Conservation (phyloP, 2,329 filamentous ascomycete species). For the Ampelomyces quisqualis region DNA sequence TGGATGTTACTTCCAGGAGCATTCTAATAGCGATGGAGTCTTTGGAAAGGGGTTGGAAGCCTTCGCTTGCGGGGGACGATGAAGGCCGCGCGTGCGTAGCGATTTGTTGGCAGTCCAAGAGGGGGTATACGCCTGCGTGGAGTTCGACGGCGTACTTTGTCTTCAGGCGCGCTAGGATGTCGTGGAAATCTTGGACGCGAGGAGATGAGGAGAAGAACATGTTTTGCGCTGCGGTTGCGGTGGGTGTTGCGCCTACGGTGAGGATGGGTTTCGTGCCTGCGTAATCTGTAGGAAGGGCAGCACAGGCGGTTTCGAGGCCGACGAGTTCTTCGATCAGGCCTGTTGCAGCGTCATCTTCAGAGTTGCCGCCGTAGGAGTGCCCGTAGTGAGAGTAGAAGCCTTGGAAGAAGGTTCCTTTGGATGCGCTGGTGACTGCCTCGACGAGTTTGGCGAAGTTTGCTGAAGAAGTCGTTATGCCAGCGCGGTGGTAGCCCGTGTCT, state of each 20-base stretch:
- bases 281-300: constrained; percentile 36
- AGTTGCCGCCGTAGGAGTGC: constrained; percentile 63
- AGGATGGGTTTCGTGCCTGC: constrained; percentile 53
- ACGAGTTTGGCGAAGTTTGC: constrained; percentile 52
- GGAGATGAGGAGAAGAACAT: constrained; percentile 46
- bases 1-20: constrained; percentile 68
- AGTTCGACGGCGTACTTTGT: constrained; percentile 58
- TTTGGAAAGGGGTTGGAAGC: constrained; percentile 47
- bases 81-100: constrained; percentile 64
- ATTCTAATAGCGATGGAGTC: constrained; percentile 66
- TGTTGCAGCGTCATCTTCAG: constrained; percentile 59
- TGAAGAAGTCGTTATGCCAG: constrained; percentile 61
- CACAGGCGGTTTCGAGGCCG: constrained; percentile 53
- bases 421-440: constrained; percentile 17
- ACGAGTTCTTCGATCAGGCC: constrained; percentile 62
- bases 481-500: constrained; percentile 70
- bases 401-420: constrained; percentile 46
- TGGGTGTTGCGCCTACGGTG: constrained; percentile 76
- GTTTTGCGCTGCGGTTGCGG: constrained; percentile 66
- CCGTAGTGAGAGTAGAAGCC: constrained; percentile 76
- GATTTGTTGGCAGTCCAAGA: constrained; percentile 77
- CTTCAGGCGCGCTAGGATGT: constrained; percentile 43
- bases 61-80: constrained; percentile 9
- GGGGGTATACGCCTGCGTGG: constrained; percentile 74
- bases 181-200: constrained; percentile 44